A percentile compares a stretch with the other conserved stretches of the same genome.
phyloP scores from a whole-genome alignment of 441 rosid genomes.

The Sinapis alba region DNA sequence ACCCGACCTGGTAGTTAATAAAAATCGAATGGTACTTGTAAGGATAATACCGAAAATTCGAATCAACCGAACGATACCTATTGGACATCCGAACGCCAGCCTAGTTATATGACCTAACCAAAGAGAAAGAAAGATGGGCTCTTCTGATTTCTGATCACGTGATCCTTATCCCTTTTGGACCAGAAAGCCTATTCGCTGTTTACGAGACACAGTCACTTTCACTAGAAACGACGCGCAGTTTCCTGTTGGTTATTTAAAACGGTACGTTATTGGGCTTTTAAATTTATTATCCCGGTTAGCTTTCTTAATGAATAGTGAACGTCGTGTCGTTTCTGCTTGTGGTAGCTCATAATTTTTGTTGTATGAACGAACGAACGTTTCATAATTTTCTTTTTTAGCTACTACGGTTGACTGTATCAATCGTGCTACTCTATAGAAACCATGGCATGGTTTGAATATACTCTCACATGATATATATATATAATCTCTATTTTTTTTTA shows the following conservation, averaged over 20 bases:
- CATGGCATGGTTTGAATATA: background rate
- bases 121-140: background rate
- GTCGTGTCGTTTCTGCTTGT: background rate
- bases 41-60: no score
- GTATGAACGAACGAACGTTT: background rate
- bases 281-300: background rate
- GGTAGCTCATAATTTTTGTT: background rate
- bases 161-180: constrained; percentile 34
- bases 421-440: background rate
- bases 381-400: no score
- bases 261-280: background rate
- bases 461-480: constrained; percentile 1
- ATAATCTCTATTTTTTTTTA: background rate
- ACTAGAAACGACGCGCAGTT: background rate
- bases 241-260: background rate
- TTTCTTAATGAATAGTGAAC: background rate
- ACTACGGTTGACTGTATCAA: no score
- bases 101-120: constrained; percentile 25
- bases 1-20: no score
- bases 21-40: no score
- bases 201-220: constrained; percentile 19
- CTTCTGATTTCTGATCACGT: constrained; percentile 36
- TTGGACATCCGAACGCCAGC: no score
- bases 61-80: no score
- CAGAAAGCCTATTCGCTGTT: constrained; percentile 24